These are phyloP conservation scores for Micromonas pusilla DNA, from an alignment of 139 green algal genomes.

Conservation along the genomic window DNA sequence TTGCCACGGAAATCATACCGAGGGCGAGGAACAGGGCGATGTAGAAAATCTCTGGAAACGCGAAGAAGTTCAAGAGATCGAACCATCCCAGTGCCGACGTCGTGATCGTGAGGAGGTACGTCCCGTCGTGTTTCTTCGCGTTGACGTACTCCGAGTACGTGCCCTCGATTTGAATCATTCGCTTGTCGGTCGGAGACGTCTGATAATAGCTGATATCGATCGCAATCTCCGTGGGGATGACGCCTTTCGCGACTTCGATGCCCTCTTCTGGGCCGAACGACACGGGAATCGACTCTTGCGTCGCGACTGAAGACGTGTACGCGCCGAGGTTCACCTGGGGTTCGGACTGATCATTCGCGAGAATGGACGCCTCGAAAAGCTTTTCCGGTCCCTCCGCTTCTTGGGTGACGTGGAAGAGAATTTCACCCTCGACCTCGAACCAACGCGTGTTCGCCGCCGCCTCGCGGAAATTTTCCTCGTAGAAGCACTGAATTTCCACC, in stretches of 20 bases:
- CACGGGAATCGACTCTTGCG: constrained; percentile 16
- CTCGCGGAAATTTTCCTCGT: constrained; percentile 19
- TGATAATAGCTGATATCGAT: constrained; percentile 25
- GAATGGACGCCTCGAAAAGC: constrained; percentile 14
- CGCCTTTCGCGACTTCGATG: neutral
- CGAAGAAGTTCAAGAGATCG: constrained; percentile 25
- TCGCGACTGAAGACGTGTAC: neutral
- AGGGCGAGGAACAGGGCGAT: constrained; percentile 20
- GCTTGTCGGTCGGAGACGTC: constrained; percentile 4
- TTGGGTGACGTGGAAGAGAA: constrained; percentile 25
- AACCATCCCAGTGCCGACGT: constrained; percentile 10
- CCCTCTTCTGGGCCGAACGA: constrained; percentile 4
- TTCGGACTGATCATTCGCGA: constrained; percentile 23
- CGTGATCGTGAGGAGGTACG: constrained; percentile 17
- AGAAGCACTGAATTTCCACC: constrained; percentile 18
- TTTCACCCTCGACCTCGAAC: constrained; percentile 24
- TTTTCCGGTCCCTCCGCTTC: neutral
- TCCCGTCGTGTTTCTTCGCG: constrained; percentile 27
- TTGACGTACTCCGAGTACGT: constrained; percentile 16
- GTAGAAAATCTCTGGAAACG: constrained; percentile 23
- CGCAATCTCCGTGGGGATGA: neutral
- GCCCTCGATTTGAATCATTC: neutral
- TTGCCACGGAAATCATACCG: neutral
- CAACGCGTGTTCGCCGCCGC: constrained; percentile 16
- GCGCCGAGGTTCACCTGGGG: neutral